Evolutionary conservation across 1,284 basidiomycete genomes (phyloP).

Genomic region (Anthracocystis setariae): DNA sequence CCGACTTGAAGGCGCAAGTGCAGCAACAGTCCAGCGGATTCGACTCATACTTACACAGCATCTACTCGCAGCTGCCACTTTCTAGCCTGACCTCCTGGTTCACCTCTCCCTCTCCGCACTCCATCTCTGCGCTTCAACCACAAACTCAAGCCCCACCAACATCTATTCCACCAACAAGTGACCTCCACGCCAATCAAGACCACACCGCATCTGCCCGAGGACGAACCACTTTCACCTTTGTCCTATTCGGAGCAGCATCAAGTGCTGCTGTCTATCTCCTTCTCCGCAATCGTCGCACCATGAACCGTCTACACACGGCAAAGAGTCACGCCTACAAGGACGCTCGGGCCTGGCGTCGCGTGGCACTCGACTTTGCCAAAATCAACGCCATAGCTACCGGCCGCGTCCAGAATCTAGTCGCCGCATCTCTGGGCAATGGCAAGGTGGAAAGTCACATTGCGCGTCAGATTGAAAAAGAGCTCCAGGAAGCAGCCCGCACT

Average conservation of each 20-base stretch:
- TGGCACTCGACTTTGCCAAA: conserved; percentile 42
- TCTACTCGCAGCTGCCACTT: neutral
- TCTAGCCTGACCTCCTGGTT: conserved; percentile 24
- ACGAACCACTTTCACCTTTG: conserved; percentile 41
- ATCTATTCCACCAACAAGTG: neutral
- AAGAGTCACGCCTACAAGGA: conserved; percentile 37
- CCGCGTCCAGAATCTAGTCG: conserved; percentile 30
- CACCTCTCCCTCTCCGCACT: neutral
- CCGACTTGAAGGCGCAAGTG: neutral
- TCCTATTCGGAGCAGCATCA: conserved; percentile 38
- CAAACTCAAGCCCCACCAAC: neutral
- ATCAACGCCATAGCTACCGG: conserved; percentile 43
- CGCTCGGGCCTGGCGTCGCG: conserved; percentile 46
- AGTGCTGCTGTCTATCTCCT: conserved; percentile 25
- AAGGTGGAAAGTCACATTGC: conserved; percentile 26
- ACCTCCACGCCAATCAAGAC: neutral
- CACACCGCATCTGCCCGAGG: neutral
- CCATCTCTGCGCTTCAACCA: neutral
- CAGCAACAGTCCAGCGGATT: neutral
- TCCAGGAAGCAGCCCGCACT: conserved; percentile 29
- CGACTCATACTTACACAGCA: neutral
- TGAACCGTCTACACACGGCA: conserved; percentile 42
- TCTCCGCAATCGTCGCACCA: conserved; percentile 23
- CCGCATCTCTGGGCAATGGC: conserved; percentile 24
- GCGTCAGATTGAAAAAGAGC: conserved; percentile 36